These are phyloP conservation scores for Teratosphaeria gauchensis DNA, from an alignment of 2,329 filamentous ascomycete species.

Conservation along the genomic window DNA sequence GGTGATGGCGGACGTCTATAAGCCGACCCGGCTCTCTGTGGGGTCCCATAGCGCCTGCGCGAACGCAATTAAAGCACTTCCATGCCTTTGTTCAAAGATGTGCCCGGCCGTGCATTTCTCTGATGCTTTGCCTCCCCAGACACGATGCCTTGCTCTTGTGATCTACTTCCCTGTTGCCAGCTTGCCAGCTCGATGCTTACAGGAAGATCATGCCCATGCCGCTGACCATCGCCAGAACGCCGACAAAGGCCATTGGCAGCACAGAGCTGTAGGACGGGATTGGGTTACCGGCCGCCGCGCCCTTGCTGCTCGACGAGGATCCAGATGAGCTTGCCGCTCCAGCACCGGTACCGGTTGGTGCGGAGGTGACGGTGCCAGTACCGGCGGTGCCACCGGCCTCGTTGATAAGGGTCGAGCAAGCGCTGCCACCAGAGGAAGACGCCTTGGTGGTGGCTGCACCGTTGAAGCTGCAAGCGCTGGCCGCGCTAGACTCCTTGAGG, in stretches of 20 bases:
- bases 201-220: conserved; percentile 25
- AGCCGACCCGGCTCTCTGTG: not conserved
- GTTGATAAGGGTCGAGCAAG: conserved; percentile 51
- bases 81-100: not conserved
- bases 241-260: conserved; percentile 19
- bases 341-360: conserved; percentile 33
- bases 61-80: not conserved
- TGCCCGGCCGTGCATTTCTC: not conserved
- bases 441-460: conserved; percentile 53
- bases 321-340: conserved; percentile 11
- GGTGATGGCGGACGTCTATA: not conserved
- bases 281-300: conserved; percentile 9
- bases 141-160: not conserved
- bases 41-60: not conserved
- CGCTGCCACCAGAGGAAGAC: conserved; percentile 35
- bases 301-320: conserved; percentile 11
- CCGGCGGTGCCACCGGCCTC: conserved; percentile 52
- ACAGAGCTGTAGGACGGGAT: conserved; percentile 11
- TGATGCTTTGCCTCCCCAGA: not conserved
- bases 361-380: conserved; percentile 44
- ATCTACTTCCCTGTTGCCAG: not conserved
- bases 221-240: conserved; percentile 17
- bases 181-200: conserved; percentile 10
- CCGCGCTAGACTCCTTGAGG: conserved; percentile 38
- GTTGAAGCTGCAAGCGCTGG: conserved; percentile 60